These are phyloP conservation scores for Daldinia concentrica DNA, from an alignment of 495 filamentous ascomycete genomes.

Conservation along the genomic window DNA sequence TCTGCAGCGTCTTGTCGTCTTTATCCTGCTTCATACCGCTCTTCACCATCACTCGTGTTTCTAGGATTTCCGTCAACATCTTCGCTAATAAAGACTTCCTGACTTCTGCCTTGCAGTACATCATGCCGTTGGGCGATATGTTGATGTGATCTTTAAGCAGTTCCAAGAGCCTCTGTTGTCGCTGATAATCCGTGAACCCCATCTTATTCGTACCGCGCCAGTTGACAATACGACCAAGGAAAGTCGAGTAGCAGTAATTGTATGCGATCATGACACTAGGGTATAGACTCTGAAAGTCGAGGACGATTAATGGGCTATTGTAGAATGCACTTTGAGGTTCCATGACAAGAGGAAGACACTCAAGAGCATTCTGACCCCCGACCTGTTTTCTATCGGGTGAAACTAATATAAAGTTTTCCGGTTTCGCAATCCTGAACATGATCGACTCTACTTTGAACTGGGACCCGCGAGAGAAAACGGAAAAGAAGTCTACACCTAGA, in stretches of 20 bases:
- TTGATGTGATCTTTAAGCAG: slow-evolving; percentile 89
- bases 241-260: slow-evolving; percentile 99
- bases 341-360: slow-evolving; percentile 96
- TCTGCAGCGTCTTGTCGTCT: slow-evolving; percentile 85
- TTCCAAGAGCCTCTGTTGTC: slow-evolving; percentile 76
- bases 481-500: slow-evolving; percentile 94
- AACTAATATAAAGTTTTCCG: slow-evolving; percentile 90
- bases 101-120: slow-evolving; percentile 87
- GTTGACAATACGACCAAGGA: slow-evolving; percentile 80
- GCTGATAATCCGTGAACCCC: slow-evolving; percentile 86
- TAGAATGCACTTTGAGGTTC: slow-evolving; percentile 97
- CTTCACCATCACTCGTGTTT: slow-evolving; percentile 98
- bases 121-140: slow-evolving; percentile 94
- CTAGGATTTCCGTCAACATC: slow-evolving; percentile 95
- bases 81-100: slow-evolving; percentile 92
- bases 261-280: slow-evolving; percentile 99
- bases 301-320: slow-evolving; percentile 83
- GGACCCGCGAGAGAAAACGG: slow-evolving; percentile 90
- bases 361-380: slow-evolving; percentile 90
- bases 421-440: slow-evolving; percentile 98
- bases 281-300: slow-evolving; percentile 97
- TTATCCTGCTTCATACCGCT: slow-evolving; percentile 95
- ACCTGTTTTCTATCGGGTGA: slow-evolving; percentile 93
- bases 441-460: slow-evolving; percentile 98
- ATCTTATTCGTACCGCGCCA: slow-evolving; percentile 95